Percentiles rank a stretch among this genome's conserved stretches.
These are phyloP conservation scores for Chytriomyces sp. DNA, from an alignment of 192 early-diverging fungal species.

Conservation along the genomic window DNA sequence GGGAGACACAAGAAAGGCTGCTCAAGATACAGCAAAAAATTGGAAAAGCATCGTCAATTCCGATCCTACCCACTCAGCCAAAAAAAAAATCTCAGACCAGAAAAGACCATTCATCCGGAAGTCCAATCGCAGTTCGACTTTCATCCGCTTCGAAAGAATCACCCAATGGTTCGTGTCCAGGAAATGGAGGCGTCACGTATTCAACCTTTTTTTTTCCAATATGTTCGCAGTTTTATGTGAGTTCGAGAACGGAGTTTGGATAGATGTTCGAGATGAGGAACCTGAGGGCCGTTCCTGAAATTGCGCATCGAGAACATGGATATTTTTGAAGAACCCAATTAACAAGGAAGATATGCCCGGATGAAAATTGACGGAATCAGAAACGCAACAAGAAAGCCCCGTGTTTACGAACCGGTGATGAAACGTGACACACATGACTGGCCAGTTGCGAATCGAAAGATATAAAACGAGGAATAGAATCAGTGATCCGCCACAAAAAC, in stretches of 20 bases:
- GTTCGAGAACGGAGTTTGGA: background rate
- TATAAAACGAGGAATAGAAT: background rate
- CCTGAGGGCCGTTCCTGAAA: slow-evolving; percentile 57
- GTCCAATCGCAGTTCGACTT: slow-evolving; percentile 47
- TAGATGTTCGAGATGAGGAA: background rate
- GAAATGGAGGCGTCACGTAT: slow-evolving; percentile 58
- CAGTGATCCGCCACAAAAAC: background rate
- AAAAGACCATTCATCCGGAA: slow-evolving; percentile 84
- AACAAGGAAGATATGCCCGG: background rate
- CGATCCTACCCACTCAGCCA: background rate
- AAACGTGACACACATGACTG: slow-evolving; percentile 58
- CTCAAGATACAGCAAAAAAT: background rate
- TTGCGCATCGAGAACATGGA: background rate
- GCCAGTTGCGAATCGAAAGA: background rate
- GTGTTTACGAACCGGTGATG: slow-evolving; percentile 49
- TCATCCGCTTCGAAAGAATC: slow-evolving; percentile 25
- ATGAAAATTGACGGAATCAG: too few species aligned
- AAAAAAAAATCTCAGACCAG: slow-evolving; percentile 43
- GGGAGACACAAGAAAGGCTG: slow-evolving; percentile 80
- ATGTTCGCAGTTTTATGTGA: background rate
- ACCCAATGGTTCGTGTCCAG: slow-evolving; percentile 30
- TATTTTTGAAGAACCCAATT: background rate
- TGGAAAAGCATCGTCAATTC: background rate
- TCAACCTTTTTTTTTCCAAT: slow-evolving; percentile 42
- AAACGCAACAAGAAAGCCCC: too few species aligned